Conservation (phyloP, 1,284 basidiomycete genomes). For the Exsudoporus floridanus region DNA sequence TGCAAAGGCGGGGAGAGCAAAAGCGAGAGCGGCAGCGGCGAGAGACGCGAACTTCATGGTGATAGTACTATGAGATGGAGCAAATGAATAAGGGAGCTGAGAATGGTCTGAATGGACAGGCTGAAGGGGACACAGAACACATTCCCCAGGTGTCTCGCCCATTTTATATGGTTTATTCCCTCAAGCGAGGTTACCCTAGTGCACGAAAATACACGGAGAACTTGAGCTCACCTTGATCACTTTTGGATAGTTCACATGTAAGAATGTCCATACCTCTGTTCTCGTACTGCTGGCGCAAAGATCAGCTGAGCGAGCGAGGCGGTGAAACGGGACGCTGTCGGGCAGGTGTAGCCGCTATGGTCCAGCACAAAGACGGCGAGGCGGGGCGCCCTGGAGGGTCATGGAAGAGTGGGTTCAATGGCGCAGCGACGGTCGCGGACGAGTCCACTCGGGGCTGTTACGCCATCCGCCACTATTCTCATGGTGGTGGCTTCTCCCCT, state of each 20-base stretch:
- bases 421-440: background rate
- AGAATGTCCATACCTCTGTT: background rate
- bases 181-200: too few relatives aligned
- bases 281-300: background rate
- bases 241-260: too few relatives aligned
- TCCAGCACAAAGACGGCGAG: background rate
- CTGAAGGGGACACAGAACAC: background rate
- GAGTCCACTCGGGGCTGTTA: background rate
- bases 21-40: slow-evolving; percentile 7
- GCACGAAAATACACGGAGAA: background rate
- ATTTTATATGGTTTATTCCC: slow-evolving; percentile 20
- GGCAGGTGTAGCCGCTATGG: slow-evolving; percentile 1
- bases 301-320: slow-evolving; percentile 3
- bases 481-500: slow-evolving; percentile 5
- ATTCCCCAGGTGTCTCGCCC: background rate
- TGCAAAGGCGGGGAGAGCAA: slow-evolving; percentile 20
- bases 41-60: slow-evolving; percentile 27
- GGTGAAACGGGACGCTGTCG: slow-evolving; percentile 1
- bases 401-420: background rate
- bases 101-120: background rate
- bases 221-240: background rate
- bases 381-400: background rate
- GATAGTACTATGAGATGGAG: too few relatives aligned
- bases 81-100: too few relatives aligned
- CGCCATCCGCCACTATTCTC: background rate